Percentiles rank a stretch among this genome's conserved stretches.
These are phyloP conservation scores for Rubia tinctorum DNA, from an alignment of 305 asterid genomes.

Conservation along the genomic window DNA sequence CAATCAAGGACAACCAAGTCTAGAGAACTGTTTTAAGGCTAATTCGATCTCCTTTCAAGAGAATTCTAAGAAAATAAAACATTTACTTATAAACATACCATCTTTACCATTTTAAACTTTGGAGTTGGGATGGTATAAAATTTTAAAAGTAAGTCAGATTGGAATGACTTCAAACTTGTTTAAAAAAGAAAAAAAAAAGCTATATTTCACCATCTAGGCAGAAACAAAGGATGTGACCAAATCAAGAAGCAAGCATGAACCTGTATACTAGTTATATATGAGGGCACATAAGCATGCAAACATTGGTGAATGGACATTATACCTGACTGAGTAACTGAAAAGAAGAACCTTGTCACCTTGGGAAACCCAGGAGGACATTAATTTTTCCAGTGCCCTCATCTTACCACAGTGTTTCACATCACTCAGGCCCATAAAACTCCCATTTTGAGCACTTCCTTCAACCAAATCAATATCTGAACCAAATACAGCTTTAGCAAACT, in stretches of 20 bases:
- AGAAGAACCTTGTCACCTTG: constrained; percentile 91
- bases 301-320: not conserved
- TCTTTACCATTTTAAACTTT: not conserved
- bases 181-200: no score
- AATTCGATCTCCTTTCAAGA: not conserved
- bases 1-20: not conserved
- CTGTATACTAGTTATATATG: not conserved
- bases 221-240: not conserved
- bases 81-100: not conserved
- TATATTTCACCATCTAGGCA: not conserved
- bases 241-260: not conserved
- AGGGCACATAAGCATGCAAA: not conserved
- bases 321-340: constrained; percentile 97
- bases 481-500: constrained; percentile 71
- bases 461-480: constrained; percentile 66
- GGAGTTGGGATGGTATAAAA: not conserved
- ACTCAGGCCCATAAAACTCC: constrained; percentile 90
- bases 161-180: not conserved
- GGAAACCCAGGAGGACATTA: constrained; percentile 77
- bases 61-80: not conserved
- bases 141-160: not conserved
- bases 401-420: constrained; percentile 90
- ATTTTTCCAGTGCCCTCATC: constrained; percentile 89
- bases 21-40: not conserved
- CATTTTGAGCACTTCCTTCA: constrained; percentile 68